Evolutionary conservation across 2,329 filamentous ascomycete species (phyloP), one percentile per base, ranked within the genome.

Genomic region (Alternaria sp.): DNA sequence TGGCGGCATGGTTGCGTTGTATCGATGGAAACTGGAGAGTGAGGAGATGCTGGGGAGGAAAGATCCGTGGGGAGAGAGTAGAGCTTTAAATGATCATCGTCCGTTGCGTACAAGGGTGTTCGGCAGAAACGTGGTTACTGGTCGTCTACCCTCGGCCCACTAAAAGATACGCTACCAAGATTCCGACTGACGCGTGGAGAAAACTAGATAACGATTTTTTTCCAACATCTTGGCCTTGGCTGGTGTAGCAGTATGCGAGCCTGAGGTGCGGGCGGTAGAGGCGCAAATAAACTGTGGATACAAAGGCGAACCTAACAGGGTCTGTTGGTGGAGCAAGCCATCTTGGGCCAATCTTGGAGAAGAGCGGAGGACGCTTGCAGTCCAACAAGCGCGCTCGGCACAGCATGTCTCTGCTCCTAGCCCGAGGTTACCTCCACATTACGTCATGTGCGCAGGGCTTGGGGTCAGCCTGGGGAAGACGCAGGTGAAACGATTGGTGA

Each of bases 161-260:
- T 62, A 55, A 62, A 68, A 66, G 59, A 64, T 60, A 68, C 71
- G 65, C 57, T 68, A 67, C 62, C 65, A 63, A 28, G 60, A 50
- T 62, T 60, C 61, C 45, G 66, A 64, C 70, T 66, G 69, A 72
- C 68, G 66, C 66, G 65, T 72, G 70, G 70, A 71, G 69, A 55
- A 68, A 59, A 74, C 70, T 74, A 74, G 70, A 70, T 68, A 72
- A 73, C 64, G 66, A 43, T 47, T 71, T 46, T 72, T 72, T 74
- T 71, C 64, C 64, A 71, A 57, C 62, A 69, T 69, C 64, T 69
- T 69, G 72, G 70, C 66, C 70, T 73, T 73, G 71, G 70, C 70
- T 69, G 69, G 64, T 68, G 72, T 73, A 69, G 72, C 65, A 67
- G 63, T 63, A 65, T 57, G 63, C 64, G 62, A 63, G 62, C 67